A percentile compares a stretch with the other conserved stretches of the same genome.
Conservation (phyloP, 2,329 filamentous ascomycete genomes). For the Pseudocercospora ulei region DNA sequence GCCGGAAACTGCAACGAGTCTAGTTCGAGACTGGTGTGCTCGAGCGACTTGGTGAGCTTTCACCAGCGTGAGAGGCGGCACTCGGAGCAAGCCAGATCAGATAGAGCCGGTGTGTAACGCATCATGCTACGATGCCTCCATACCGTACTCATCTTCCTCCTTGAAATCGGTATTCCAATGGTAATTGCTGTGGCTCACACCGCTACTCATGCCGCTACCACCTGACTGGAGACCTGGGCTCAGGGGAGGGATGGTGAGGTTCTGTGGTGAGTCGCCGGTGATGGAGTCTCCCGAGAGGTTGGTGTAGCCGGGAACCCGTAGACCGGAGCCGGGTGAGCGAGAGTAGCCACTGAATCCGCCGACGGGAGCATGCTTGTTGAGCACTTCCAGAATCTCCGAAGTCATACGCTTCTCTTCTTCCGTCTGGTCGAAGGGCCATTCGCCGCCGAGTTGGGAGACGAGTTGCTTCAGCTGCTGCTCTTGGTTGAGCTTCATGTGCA, state of each 20-base stretch:
- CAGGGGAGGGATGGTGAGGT: slow-evolving; percentile 32
- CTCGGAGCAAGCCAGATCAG: slow-evolving; percentile 9
- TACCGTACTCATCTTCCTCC: slow-evolving; percentile 86
- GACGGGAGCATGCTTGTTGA: slow-evolving; percentile 65
- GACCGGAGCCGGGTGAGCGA: slow-evolving; percentile 68
- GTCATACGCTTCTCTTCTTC: slow-evolving; percentile 96
- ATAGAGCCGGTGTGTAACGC: slow-evolving; percentile 3
- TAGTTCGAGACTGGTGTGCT: slow-evolving; percentile 11
- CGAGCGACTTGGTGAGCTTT: slow-evolving; percentile 12
- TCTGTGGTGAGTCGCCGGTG: slow-evolving; percentile 41
- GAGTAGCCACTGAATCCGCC: slow-evolving; percentile 65
- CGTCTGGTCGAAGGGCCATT: slow-evolving; percentile 68
- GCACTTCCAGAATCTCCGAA: slow-evolving; percentile 76
- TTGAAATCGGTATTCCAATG: slow-evolving; percentile 56
- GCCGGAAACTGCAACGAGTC: slow-evolving; percentile 16
- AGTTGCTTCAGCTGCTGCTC: slow-evolving; percentile 75
- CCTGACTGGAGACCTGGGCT: slow-evolving; percentile 53
- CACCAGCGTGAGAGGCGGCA: slow-evolving; percentile 12
- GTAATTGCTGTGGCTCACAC: slow-evolving; percentile 39
- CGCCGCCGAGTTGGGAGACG: slow-evolving; percentile 61
- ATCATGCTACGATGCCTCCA: slow-evolving; percentile 49
- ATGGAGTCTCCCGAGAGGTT: slow-evolving; percentile 77
- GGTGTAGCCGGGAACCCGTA: slow-evolving; percentile 86
- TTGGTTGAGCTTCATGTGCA: slow-evolving; percentile 78
- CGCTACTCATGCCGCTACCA: slow-evolving; percentile 51